phyloP scores from a whole-genome alignment of 2,329 filamentous ascomycete species.

The Uncinocarpus reesii region DNA sequence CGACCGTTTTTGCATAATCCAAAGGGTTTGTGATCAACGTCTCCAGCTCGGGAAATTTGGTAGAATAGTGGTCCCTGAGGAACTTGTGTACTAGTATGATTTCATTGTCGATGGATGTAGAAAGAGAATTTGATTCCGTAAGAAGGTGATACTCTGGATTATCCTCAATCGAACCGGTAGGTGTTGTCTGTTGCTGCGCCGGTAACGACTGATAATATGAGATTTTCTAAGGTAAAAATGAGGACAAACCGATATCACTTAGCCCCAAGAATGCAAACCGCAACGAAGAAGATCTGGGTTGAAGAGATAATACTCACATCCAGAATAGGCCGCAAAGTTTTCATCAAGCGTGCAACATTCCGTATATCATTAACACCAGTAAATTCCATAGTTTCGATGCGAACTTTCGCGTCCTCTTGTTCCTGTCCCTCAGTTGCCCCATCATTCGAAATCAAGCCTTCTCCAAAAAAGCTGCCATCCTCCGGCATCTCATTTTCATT shows the following conservation, averaged over 20 bases:
- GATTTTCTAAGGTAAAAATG: constrained; percentile 76
- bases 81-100: constrained; percentile 92
- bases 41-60: constrained; percentile 87
- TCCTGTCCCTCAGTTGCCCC: constrained; percentile 38
- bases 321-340: constrained; percentile 66
- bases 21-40: constrained; percentile 80
- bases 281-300: constrained; percentile 9
- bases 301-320: constrained; percentile 53
- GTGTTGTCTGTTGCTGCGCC: constrained; percentile 51
- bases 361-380: constrained; percentile 64
- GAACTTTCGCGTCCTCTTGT: constrained; percentile 61
- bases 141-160: constrained; percentile 84
- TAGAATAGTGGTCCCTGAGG: constrained; percentile 89
- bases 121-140: constrained; percentile 78
- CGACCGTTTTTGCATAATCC: constrained; percentile 90
- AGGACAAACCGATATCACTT: constrained; percentile 32
- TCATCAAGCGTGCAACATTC: constrained; percentile 70
- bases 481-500: constrained; percentile 18
- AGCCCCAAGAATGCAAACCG: constrained; percentile 44
- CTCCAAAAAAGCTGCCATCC: neutral
- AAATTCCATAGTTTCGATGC: constrained; percentile 73
- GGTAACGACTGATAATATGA: constrained; percentile 61
- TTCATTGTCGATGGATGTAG: constrained; percentile 86
- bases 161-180: constrained; percentile 76
- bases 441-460: constrained; percentile 14